Evolutionary conservation across 2,329 filamentous ascomycete species (phyloP).

Genomic region (Ophiostoma sp.): DNA sequence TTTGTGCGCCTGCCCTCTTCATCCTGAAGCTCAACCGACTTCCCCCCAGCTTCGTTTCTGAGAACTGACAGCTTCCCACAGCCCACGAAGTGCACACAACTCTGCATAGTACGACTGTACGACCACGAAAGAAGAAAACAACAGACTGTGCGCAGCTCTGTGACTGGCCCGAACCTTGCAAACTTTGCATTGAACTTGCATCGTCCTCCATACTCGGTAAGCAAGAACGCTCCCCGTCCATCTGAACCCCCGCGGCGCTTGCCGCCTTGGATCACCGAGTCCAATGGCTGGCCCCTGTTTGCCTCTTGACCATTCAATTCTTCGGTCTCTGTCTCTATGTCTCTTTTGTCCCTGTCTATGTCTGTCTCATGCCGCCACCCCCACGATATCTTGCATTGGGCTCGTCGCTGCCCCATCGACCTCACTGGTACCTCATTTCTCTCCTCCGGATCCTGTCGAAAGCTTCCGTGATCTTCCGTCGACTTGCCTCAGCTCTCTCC

Average conservation of each 20-base stretch:
- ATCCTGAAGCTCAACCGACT: background rate
- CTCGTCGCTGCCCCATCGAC: background rate
- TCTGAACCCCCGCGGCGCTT: background rate
- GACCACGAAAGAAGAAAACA: background rate
- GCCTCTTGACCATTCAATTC: background rate
- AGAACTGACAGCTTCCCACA: constrained; percentile 20
- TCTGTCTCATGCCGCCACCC: background rate
- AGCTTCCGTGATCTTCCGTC: background rate
- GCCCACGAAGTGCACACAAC: background rate
- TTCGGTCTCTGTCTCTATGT: background rate
- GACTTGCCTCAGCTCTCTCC: background rate
- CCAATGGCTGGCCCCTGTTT: background rate
- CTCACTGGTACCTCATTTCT: background rate
- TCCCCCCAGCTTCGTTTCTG: constrained; percentile 3
- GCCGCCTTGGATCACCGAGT: constrained; percentile 17
- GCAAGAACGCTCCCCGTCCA: background rate
- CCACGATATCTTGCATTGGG: background rate
- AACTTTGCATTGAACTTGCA: constrained; percentile 9
- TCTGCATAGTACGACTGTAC: background rate
- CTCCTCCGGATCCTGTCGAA: background rate
- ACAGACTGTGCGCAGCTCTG: background rate
- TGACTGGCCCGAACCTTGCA: constrained; percentile 8
- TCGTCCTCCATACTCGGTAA: constrained; percentile 16
- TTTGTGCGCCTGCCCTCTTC: background rate
- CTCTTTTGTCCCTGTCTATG: background rate